Conservation (phyloP, 345 rosid genomes). For the Arabis hirsuta region DNA sequence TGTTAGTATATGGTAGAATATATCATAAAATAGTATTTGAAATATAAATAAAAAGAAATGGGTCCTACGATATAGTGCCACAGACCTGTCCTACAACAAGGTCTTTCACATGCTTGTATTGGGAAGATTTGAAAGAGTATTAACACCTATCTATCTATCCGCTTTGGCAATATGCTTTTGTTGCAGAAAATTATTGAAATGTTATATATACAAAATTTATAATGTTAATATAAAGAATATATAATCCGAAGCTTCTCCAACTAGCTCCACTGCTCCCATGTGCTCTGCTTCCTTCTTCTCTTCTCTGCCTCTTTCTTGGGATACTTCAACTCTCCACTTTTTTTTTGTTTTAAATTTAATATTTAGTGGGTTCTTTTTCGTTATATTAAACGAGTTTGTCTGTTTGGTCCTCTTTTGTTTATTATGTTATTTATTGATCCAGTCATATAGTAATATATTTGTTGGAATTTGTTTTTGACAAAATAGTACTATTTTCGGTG, state of each 20-base stretch:
- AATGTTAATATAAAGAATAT: conserved; percentile 8
- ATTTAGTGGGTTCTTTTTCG: background rate
- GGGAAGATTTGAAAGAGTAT: conserved; percentile 41
- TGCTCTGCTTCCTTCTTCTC: conserved; percentile 53
- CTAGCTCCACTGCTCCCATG: conserved; percentile 81
- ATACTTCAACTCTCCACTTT: conserved; percentile 42
- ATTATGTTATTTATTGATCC: conserved; percentile 22
- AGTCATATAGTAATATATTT: background rate
- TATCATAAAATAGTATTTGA: background rate
- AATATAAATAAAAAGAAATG: conserved; percentile 21
- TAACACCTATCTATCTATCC: conserved; percentile 40
- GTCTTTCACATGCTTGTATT: conserved; percentile 68
- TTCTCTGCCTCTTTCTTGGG: conserved; percentile 44
- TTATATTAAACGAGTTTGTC: background rate
- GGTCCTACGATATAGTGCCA: conserved; percentile 52
- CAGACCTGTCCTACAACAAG: conserved; percentile 61
- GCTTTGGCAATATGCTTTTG: conserved; percentile 46
- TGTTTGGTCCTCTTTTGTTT: conserved; percentile 16
- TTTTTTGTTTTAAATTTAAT: background rate
- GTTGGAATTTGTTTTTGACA: no score
- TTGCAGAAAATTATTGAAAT: conserved; percentile 41
- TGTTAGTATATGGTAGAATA: conserved; percentile 28
- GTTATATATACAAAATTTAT: background rate
- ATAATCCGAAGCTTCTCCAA: conserved; percentile 76
- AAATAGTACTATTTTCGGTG: no score